Base-by-base conservation (phyloP, 495 filamentous ascomycete genomes). In the Barbatosphaeria neglecta region DNA sequence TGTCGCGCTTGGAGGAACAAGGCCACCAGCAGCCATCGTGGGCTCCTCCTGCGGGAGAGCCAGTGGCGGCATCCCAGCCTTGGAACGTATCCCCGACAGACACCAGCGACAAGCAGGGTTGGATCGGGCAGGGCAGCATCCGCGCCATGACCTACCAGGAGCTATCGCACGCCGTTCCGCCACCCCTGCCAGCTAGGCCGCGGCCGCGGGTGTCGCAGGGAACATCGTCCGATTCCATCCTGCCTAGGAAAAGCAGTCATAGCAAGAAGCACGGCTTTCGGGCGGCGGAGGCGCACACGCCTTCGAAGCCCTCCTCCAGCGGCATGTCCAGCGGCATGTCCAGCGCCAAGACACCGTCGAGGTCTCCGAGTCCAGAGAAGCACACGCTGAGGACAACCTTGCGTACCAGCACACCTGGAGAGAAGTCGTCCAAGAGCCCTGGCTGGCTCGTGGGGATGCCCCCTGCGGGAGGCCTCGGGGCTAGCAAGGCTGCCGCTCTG, bases 401-500 rank as follows among this genome's bases (percentile, higher is more conserved):
- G 44, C 76, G 90, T 41, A 59, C 76, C 17, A 74, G 68, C 39
- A 73, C 64, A n/a, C 61, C 70, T 48, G 69, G 69, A 6, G 82
- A 82, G 50, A 86, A 80, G 50, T 61, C 72, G 19, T 62, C 70
- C 15, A 78, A 76, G 48, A 62, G 65, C 52, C 66, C 61, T 66
- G 69, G 59, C 42, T 59, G 40, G 49, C 50, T 49, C 25, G 53
- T 23, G 53, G 50, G 55, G 18, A 55, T 52, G 44, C 51, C 9
- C 15, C 10, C 51, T 11, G 45, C 50, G 22, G 70, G 70, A 24
- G 67, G 66, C 18, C 67, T 66, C 0, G 70, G 70, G 3, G 87
- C 89, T 23, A 88, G 84, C 37, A 93, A 86, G 61, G 92, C 92
- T 13, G 92, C 92, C 1, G 83, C 84, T 2, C 64, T 94, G 28